Conservation (phyloP, 208 protist species). For the Lotmaria passim region DNA sequence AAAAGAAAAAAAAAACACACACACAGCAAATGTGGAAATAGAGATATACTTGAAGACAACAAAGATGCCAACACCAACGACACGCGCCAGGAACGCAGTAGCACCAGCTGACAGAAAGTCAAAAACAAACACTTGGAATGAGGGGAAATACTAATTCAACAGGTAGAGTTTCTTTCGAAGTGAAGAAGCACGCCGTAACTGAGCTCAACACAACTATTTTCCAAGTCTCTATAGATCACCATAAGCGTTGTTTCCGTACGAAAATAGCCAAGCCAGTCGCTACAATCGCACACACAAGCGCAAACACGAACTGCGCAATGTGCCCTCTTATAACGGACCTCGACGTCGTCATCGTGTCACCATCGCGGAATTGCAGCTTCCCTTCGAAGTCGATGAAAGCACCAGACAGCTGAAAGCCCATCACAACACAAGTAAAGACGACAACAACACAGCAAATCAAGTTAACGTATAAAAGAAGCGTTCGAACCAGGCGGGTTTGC, state of each 20-base stretch:
- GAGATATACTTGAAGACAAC: no score
- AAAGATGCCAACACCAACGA: no score
- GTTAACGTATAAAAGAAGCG: neutral
- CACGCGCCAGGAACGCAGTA: no score
- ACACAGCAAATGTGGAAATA: no score
- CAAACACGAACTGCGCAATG: constrained; percentile 1
- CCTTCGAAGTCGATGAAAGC: neutral
- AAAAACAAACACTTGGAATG: no score
- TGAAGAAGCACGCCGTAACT: neutral
- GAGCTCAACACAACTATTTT: neutral
- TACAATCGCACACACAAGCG: neutral
- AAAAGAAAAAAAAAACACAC: no score
- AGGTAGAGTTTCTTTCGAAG: constrained; percentile 2
- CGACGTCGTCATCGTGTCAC: neutral
- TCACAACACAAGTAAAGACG: neutral
- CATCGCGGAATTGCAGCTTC: constrained; percentile 1
- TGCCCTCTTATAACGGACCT: neutral
- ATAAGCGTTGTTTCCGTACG: neutral
- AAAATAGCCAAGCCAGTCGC: neutral
- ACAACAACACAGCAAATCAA: neutral
- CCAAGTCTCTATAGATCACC: neutral
- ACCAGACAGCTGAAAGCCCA: constrained; percentile 4
- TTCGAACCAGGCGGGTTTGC: neutral
- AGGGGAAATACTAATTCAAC: no score
- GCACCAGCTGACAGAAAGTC: no score